Evolutionary conservation across 306 rosid species (phyloP).

Genomic region (Senna tora): DNA sequence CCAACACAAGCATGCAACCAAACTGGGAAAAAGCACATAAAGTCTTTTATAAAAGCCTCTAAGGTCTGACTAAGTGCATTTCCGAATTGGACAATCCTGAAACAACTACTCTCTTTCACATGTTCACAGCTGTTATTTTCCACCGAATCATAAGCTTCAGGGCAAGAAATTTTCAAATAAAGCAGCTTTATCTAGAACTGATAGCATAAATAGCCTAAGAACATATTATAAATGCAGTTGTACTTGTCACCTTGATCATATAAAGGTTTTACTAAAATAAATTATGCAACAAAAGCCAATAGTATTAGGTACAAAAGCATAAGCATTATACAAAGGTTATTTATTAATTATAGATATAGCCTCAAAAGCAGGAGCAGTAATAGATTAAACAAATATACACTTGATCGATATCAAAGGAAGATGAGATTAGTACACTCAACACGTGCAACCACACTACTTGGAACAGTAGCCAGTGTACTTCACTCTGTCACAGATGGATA

Average conservation of each 20-base stretch:
- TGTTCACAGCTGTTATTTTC: constrained; percentile 35
- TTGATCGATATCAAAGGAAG: constrained; percentile 39
- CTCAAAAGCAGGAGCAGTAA: constrained; percentile 52
- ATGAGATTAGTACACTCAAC: constrained; percentile 37
- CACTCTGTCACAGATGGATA: constrained; percentile 30
- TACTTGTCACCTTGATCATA: constrained; percentile 21
- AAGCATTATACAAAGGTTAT: constrained; percentile 30
- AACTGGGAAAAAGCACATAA: constrained; percentile 34
- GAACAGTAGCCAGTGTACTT: constrained; percentile 43
- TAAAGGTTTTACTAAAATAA: constrained; percentile 35
- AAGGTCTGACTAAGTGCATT: constrained; percentile 17
- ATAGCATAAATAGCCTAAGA: constrained; percentile 39
- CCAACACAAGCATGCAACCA: constrained; percentile 40
- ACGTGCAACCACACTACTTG: constrained; percentile 52
- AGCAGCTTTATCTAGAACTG: constrained; percentile 46
- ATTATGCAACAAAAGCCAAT: constrained; percentile 36
- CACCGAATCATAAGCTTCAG: constrained; percentile 42
- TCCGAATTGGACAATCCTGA: constrained; percentile 30
- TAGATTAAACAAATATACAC: constrained; percentile 21
- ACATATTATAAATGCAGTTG: constrained; percentile 24
- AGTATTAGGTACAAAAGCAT: constrained; percentile 44
- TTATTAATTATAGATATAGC: constrained; percentile 31
- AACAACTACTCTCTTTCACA: constrained; percentile 35
- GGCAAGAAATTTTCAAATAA: constrained; percentile 34
- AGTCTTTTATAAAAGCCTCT: constrained; percentile 28